Base-by-base conservation (phyloP, 441 rosid species). In the Theobroma grandiflorum region DNA sequence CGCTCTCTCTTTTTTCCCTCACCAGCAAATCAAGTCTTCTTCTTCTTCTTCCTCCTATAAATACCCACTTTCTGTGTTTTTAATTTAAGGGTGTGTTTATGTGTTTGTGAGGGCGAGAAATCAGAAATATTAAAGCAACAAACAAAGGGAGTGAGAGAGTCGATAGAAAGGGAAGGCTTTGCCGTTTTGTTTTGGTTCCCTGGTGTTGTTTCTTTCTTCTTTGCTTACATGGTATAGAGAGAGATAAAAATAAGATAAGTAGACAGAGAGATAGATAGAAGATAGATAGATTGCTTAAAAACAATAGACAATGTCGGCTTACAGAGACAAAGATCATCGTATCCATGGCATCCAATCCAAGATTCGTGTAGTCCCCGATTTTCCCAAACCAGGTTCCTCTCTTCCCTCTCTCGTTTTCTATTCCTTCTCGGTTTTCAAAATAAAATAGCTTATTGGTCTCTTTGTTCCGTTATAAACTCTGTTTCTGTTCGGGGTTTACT, bases 301-400 rank as follows among this genome's bases (percentile, higher is more conserved):
- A 80, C 67, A 64, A n/a, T 9, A 16, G 57, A 85, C 91, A 95
- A 96, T 96, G 99, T 95, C 98, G 80, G 94, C 84, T 85, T 84
- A 42, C 87, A 90, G 85, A 79, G 90, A 84, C 64, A 84, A 92
- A 81, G 98, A 95, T 87, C 94, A 98, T 88, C 98, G 99, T 78
- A 87, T 93, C 82, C 81, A 81, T 45, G 93, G 87, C 85, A 94
- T 97, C 88, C 88, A 94, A 87, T 84, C 91, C 78, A 90, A 86
- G 97, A 97, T 97, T 88, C 98, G 99, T 43, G 99, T 97, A 73
- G 97, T 97, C 83, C 99, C 99, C 78, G 61, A 95, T 85, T 97
- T 97, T 59, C 99, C 99, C 18, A 93, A 95, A 86, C 86, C 90
- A 93, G 99, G 99, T 97, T 69, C 31, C 31, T 40, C 64, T 38